phyloP scores from a whole-genome alignment of 805 yeast species.

The Ogataea ramenticola region DNA sequence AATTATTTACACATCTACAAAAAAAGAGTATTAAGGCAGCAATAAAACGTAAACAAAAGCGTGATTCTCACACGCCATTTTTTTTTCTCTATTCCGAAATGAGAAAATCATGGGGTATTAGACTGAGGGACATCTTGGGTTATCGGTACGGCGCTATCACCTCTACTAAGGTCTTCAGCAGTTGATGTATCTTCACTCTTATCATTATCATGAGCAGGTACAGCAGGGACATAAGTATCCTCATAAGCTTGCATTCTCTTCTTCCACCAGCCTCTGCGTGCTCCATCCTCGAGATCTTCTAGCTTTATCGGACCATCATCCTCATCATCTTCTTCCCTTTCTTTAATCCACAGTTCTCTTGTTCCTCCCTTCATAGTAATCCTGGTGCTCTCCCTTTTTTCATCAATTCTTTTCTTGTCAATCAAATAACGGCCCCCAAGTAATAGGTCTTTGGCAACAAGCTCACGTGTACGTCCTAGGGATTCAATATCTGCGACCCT shows the following conservation, averaged over 20 bases:
- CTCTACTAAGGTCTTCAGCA: not conserved
- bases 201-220: not conserved
- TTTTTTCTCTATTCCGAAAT: too few species aligned
- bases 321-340: slow-evolving; percentile 12
- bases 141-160: too few species aligned
- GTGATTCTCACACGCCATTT: too few species aligned
- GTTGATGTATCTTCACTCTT: not conserved
- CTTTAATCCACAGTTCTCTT: slow-evolving; percentile 10
- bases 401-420: slow-evolving; percentile 8
- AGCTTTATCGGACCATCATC: slow-evolving; percentile 15
- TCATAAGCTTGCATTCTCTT: slow-evolving; percentile 30
- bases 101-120: too few species aligned
- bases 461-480: slow-evolving; percentile 68
- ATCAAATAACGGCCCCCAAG: slow-evolving; percentile 40
- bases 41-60: not conserved
- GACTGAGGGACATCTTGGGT: too few species aligned
- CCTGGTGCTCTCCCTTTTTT: not conserved
- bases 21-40: too few species aligned
- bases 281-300: slow-evolving; percentile 28
- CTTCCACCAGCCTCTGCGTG: slow-evolving; percentile 40
- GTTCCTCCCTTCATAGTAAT: slow-evolving; percentile 12
- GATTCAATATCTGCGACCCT: slow-evolving; percentile 73
- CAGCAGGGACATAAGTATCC: slow-evolving; percentile 1
- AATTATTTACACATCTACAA: too few species aligned
- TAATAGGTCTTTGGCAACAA: slow-evolving; percentile 63